A percentile compares a stretch with the other conserved stretches of the same genome.
Conservation (phyloP, 2,329 filamentous ascomycete species). For the Thielaviopsis euricoi region DNA sequence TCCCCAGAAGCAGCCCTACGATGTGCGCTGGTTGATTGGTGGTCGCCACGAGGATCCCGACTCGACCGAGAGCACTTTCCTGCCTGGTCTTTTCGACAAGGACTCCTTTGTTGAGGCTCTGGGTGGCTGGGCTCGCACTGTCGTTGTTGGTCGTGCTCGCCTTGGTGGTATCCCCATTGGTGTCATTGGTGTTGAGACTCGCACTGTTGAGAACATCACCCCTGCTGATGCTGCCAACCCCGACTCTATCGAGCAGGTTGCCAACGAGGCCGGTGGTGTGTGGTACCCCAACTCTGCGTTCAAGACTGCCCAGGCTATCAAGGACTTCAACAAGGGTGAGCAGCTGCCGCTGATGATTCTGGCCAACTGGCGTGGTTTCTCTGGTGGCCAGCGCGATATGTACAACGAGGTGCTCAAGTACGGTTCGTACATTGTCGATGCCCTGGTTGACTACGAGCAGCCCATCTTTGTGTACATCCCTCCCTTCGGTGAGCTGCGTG, state of each 20-base stretch:
- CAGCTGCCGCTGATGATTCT: conserved; percentile 98
- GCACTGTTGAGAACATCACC: conserved; percentile 89
- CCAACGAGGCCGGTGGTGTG: conserved; percentile 89
- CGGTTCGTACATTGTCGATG: conserved; percentile 96
- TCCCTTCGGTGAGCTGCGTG: conserved; percentile 87
- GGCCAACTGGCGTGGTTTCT: conserved; percentile 99
- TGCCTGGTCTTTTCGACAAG: conserved; percentile 86
- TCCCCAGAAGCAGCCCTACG: conserved; percentile 69
- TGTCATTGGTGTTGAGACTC: conserved; percentile 93
- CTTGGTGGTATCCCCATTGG: conserved; percentile 95
- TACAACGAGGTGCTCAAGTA: conserved; percentile 99
- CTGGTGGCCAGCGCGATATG: conserved; percentile 97
- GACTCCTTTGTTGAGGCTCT: conserved; percentile 94
- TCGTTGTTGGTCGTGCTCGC: conserved; percentile 89
- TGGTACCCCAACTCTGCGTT: conserved; percentile 99
- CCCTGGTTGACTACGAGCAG: conserved; percentile 95
- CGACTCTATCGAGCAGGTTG: conserved; percentile 91
- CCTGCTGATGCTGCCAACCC: conserved; percentile 96
- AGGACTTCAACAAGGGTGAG: conserved; percentile 97
- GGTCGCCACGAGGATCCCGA: conserved; percentile 44
- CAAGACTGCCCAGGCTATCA: conserved; percentile 98
- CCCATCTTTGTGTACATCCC: conserved; percentile 98
- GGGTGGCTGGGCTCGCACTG: conserved; percentile 90
- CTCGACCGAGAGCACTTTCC: conserved; percentile 54
- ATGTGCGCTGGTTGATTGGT: conserved; percentile 83